These are phyloP conservation scores for Triticum dicoccoides DNA, from an alignment of 176 grass and related monocot genomes.

Conservation along the genomic window DNA sequence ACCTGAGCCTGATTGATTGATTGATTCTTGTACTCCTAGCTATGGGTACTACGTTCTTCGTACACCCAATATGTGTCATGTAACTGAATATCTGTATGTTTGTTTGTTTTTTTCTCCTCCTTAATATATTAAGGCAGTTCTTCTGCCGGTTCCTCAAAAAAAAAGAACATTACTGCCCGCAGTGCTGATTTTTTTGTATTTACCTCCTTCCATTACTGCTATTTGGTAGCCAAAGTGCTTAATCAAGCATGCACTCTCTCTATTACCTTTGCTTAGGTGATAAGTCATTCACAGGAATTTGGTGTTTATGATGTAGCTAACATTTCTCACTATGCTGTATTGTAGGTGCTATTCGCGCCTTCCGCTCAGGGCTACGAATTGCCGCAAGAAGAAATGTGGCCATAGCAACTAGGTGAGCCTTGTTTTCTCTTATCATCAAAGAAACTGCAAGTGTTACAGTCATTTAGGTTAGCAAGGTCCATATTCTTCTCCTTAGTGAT, in stretches of 20 bases:
- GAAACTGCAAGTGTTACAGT: neutral
- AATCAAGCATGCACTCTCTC: neutral
- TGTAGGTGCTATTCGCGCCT: constrained; percentile 19
- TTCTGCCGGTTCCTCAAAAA: too few species aligned
- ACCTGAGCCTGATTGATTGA: too few species aligned
- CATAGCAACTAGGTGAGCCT: constrained; percentile 59
- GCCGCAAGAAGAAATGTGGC: constrained; percentile 62
- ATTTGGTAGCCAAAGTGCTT: neutral
- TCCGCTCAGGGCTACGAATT: neutral
- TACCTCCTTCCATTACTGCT: neutral
- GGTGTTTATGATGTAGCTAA: neutral
- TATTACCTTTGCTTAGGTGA: neutral
- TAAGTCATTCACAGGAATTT: neutral
- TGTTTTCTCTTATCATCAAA: neutral
- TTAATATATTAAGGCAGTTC: too few species aligned
- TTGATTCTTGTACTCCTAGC: too few species aligned
- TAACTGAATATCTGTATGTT: too few species aligned
- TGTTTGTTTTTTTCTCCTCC: too few species aligned
- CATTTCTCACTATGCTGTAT: neutral
- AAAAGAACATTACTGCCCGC: neutral
- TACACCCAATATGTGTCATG: too few species aligned
- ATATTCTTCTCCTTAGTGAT: too few species aligned
- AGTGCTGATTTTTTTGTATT: neutral
- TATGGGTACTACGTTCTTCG: too few species aligned
- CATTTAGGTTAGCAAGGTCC: neutral